phyloP scores from a whole-genome alignment of 177 flowering plant genomes.

The Vitis hybrid region DNA sequence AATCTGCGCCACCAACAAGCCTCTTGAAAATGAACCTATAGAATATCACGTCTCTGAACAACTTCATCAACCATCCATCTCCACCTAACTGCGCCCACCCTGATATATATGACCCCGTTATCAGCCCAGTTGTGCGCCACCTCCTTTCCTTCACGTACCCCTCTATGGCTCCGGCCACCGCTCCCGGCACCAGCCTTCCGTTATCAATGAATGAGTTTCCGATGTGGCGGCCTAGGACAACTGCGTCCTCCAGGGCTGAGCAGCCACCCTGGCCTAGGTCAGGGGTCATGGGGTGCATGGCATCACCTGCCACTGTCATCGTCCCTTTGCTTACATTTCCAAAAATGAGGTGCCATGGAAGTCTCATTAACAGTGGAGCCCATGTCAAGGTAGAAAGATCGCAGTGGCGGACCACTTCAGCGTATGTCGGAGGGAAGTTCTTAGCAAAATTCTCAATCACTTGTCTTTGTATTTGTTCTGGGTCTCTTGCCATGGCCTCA shows the following conservation, averaged over 20 bases:
- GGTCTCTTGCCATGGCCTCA: constrained; percentile 9
- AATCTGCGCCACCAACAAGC: constrained; percentile 7
- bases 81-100: constrained; percentile 39
- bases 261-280: constrained; percentile 46
- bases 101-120: constrained; percentile 28
- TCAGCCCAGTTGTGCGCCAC: constrained; percentile 37
- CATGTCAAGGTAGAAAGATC: constrained; percentile 22
- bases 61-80: constrained; percentile 26
- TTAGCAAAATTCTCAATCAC: constrained; percentile 24
- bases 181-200: constrained; percentile 10
- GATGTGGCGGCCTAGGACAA: constrained; percentile 38
- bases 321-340: constrained; percentile 20
- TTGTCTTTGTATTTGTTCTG: constrained; percentile 18
- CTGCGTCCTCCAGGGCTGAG: constrained; percentile 44
- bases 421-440: constrained; percentile 20
- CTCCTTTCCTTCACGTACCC: constrained; percentile 37
- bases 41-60: constrained; percentile 25
- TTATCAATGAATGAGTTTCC: constrained; percentile 19
- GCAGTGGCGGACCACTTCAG: constrained; percentile 20
- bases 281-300: constrained; percentile 54
- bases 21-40: constrained; percentile 13
- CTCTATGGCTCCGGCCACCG: constrained; percentile 17
- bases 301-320: constrained; percentile 42
- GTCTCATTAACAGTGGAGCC: constrained; percentile 27
- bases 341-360: constrained; percentile 30